phyloP scores from a whole-genome alignment of 2,329 filamentous ascomycete species.

The Aspergillus eucalypticola region DNA sequence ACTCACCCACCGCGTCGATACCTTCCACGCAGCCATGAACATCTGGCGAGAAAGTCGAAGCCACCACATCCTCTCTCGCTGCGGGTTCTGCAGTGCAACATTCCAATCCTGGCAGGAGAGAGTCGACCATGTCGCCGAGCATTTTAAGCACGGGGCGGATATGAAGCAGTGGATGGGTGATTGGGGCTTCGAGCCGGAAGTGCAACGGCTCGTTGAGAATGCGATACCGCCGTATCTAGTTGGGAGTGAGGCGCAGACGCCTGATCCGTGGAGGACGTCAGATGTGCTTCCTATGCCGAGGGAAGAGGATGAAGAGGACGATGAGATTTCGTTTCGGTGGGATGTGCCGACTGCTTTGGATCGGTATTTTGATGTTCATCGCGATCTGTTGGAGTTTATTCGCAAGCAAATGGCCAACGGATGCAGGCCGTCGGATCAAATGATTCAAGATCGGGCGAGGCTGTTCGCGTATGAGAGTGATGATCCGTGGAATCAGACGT shows the following conservation, averaged over 20 bases:
- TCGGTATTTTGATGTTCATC: not conserved
- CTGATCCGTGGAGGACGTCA: constrained; percentile 24
- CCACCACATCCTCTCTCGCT: constrained; percentile 48
- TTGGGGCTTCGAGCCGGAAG: constrained; percentile 38
- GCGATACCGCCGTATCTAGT: constrained; percentile 36
- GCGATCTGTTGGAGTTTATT: not conserved
- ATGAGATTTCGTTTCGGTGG: not conserved
- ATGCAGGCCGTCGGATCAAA: not conserved
- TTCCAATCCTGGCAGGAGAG: constrained; percentile 38
- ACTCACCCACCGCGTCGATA: constrained; percentile 56
- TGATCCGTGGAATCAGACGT: constrained; percentile 7
- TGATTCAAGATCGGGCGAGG: not conserved
- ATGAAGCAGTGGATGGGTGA: constrained; percentile 40
- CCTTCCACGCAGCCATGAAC: constrained; percentile 51
- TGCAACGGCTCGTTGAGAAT: constrained; percentile 33
- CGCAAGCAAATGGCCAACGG: not conserved
- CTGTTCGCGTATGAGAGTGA: not conserved
- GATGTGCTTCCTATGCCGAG: not conserved
- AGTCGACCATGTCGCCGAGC: constrained; percentile 37
- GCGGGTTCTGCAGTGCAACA: constrained; percentile 35
- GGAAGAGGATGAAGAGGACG: not conserved
- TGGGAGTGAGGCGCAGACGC: constrained; percentile 27
- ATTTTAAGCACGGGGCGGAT: constrained; percentile 35
- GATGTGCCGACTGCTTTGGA: constrained; percentile 3
- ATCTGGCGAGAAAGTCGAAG: constrained; percentile 54